Evolutionary conservation across 2,329 filamentous ascomycete species (phyloP).

Genomic region (Epichloe hybrida): DNA sequence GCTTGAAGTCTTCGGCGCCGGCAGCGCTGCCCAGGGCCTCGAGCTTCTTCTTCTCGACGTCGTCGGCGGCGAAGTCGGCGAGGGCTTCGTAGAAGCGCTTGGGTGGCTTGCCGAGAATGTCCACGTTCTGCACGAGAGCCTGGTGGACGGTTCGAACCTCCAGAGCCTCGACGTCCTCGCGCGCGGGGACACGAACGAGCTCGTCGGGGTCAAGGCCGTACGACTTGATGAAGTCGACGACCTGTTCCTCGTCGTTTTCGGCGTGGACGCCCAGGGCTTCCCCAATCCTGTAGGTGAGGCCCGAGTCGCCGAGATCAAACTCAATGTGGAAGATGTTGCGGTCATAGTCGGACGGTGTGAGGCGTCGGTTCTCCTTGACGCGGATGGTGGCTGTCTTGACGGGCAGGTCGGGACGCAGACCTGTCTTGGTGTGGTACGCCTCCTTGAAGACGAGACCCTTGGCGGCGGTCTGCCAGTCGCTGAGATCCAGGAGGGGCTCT

Average conservation of each 20-base stretch:
- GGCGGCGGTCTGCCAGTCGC: constrained; percentile 70
- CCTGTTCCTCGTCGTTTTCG: constrained; percentile 71
- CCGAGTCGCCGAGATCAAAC: constrained; percentile 85
- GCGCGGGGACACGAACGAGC: constrained; percentile 80
- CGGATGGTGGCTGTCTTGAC: constrained; percentile 78
- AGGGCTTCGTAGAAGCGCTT: constrained; percentile 97
- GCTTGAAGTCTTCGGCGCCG: constrained; percentile 83
- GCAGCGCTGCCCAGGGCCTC: constrained; percentile 62
- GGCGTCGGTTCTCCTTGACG: constrained; percentile 88
- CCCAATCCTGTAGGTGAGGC: constrained; percentile 90
- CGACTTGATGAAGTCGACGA: constrained; percentile 74
- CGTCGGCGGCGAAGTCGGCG: constrained; percentile 71
- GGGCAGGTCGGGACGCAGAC: constrained; percentile 71
- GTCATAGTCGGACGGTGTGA: constrained; percentile 81
- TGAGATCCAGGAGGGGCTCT: constrained; percentile 43
- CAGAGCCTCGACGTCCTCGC: constrained; percentile 58
- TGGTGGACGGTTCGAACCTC: constrained; percentile 92
- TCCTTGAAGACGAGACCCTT: constrained; percentile 91
- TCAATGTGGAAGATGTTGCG: constrained; percentile 99
- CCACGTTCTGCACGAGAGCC: constrained; percentile 78
- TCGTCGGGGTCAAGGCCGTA: constrained; percentile 76
- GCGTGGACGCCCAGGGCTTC: constrained; percentile 94
- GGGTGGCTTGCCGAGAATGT: constrained; percentile 91
- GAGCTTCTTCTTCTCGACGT: constrained; percentile 69
- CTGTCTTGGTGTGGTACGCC: constrained; percentile 62